Conservation (phyloP, 306 rosid genomes). For the Medicago truncatula region DNA sequence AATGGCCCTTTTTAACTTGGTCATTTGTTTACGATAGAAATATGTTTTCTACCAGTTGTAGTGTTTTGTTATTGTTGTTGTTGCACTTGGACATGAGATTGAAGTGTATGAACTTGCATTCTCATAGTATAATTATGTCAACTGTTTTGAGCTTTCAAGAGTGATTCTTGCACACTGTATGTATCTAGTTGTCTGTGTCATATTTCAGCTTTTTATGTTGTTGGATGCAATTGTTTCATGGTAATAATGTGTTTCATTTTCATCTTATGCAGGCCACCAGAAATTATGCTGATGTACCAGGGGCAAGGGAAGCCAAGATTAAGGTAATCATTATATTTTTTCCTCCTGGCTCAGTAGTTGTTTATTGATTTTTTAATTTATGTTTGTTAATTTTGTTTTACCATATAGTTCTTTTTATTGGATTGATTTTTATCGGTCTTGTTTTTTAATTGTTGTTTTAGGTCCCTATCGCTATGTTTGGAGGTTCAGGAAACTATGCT, state of each 20-base stretch:
- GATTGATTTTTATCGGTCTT: constrained; percentile 17
- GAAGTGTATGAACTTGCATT: constrained; percentile 21
- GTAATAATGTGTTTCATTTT: not conserved
- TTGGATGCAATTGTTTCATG: constrained; percentile 21
- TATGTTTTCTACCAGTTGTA: too few relatives aligned
- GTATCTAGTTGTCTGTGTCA: not conserved
- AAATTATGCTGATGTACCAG: constrained; percentile 62
- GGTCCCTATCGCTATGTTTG: constrained; percentile 87
- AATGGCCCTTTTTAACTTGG: not conserved
- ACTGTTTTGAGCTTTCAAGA: not conserved
- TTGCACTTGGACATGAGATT: constrained; percentile 7
- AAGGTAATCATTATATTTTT: constrained; percentile 56
- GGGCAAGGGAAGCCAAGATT: constrained; percentile 56
- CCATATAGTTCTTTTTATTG: not conserved
- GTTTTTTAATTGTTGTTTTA: constrained; percentile 44
- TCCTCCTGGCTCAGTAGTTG: not conserved
- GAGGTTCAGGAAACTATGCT: constrained; percentile 96
- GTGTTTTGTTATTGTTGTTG: not conserved
- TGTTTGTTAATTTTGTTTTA: not conserved
- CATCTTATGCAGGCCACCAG: constrained; percentile 66
- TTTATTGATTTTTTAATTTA: not conserved
- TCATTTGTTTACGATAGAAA: not conserved
- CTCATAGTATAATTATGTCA: not conserved
- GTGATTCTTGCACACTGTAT: not conserved
- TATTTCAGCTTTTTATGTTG: not conserved